Percentiles rank a stretch among this genome's conserved stretches.
Evolutionary conservation across 2,329 filamentous ascomycete genomes (phyloP).

Genomic region (Zelopaecilomyces penicillatus): DNA sequence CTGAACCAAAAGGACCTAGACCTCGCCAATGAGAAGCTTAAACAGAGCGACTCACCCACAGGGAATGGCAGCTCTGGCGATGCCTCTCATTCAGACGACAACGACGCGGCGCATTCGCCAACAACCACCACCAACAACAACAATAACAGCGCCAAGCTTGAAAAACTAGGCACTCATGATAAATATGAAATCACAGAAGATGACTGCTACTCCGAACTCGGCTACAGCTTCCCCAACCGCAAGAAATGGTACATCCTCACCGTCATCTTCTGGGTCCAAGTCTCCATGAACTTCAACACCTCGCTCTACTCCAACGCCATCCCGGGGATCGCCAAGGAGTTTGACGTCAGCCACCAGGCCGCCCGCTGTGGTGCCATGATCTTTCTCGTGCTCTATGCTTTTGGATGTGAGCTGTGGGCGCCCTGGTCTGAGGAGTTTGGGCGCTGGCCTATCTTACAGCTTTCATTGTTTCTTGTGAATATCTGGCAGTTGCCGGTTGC

Average conservation of each 20-base stretch:
- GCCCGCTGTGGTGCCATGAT: constrained; percentile 68
- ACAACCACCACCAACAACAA: constrained; percentile 23
- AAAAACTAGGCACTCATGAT: constrained; percentile 30
- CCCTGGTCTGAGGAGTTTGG: constrained; percentile 82
- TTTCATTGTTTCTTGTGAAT: constrained; percentile 67
- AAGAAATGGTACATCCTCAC: constrained; percentile 67
- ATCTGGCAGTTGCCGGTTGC: constrained; percentile 67
- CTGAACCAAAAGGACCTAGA: constrained; percentile 27
- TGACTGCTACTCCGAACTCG: constrained; percentile 59
- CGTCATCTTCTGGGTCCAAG: constrained; percentile 66
- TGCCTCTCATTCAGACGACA: constrained; percentile 7
- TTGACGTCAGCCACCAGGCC: constrained; percentile 57
- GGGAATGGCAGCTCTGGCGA: constrained; percentile 3
- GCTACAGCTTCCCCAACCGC: constrained; percentile 49
- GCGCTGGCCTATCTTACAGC: constrained; percentile 66
- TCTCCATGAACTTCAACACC: constrained; percentile 74
- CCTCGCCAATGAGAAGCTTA: constrained; percentile 27
- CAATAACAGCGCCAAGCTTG: constrained; percentile 15
- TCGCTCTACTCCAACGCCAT: constrained; percentile 65
- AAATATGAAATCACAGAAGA: constrained; percentile 41
- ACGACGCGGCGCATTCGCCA: constrained; percentile 2
- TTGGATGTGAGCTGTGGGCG: constrained; percentile 82
- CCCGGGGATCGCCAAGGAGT: constrained; percentile 57
- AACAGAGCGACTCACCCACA: constrained; percentile 18
- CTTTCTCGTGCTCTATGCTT: constrained; percentile 72